Percentiles rank a stretch among this genome's conserved stretches.
Evolutionary conservation across 2,329 filamentous ascomycete species (phyloP).

Genomic region (Capronia coronata): DNA sequence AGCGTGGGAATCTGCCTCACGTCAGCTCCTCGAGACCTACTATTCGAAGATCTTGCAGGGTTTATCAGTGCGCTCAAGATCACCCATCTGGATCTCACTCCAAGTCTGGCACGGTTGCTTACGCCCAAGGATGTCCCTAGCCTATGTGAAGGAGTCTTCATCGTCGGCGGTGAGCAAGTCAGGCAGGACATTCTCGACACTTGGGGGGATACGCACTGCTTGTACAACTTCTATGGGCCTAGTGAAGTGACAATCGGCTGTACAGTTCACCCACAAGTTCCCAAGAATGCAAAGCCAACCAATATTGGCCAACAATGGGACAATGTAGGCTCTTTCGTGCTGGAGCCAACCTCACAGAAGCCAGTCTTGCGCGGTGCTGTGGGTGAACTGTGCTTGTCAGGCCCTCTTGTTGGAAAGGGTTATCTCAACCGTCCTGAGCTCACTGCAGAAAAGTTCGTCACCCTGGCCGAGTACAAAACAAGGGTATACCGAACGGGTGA

Average conservation of each 20-base stretch:
- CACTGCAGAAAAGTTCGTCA: constrained; percentile 69
- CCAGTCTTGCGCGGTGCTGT: constrained; percentile 72
- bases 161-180: constrained; percentile 82
- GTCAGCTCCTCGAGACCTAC: constrained; percentile 72
- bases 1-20: constrained; percentile 80
- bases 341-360: constrained; percentile 60
- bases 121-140: constrained; percentile 74
- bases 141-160: constrained; percentile 77
- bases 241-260: constrained; percentile 91
- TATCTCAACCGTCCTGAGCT: constrained; percentile 78
- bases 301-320: constrained; percentile 84
- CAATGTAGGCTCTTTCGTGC: constrained; percentile 78
- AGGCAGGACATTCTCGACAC: constrained; percentile 81
- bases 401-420: constrained; percentile 78
- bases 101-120: constrained; percentile 72
- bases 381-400: constrained; percentile 83
- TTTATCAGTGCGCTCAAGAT: constrained; percentile 67
- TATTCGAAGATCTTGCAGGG: constrained; percentile 73
- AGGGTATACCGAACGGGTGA: constrained; percentile 83
- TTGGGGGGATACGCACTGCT: constrained; percentile 73
- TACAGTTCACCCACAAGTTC: constrained; percentile 80
- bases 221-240: constrained; percentile 89
- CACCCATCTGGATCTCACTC: constrained; percentile 87
- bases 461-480: constrained; percentile 50
- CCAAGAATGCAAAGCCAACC: constrained; percentile 67